These are phyloP conservation scores for Tetracladium maxilliforme DNA, from an alignment of 2,329 filamentous ascomycete genomes.

Conservation along the genomic window DNA sequence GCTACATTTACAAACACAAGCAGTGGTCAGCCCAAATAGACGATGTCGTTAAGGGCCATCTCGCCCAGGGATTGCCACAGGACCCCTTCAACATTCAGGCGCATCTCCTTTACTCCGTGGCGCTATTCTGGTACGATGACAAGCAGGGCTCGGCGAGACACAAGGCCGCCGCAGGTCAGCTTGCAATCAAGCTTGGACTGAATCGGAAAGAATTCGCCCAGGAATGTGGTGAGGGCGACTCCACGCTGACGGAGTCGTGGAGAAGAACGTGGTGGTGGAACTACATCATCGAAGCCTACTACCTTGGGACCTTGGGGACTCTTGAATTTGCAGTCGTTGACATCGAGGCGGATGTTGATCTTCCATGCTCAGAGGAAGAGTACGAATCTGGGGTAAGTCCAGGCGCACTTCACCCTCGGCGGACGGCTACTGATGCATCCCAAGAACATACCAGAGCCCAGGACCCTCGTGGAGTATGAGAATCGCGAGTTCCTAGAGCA, in stretches of 20 bases:
- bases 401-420: conserved; percentile 1
- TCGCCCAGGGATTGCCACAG: conserved; percentile 4
- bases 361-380: conserved; percentile 50
- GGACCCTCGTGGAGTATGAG: conserved; percentile 45
- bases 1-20: too few species aligned
- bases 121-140: conserved; percentile 17
- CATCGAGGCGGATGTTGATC: conserved; percentile 35
- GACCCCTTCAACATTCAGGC: conserved; percentile 17
- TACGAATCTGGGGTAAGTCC: conserved; percentile 25
- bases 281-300: conserved; percentile 42
- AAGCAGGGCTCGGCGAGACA: conserved; percentile 10
- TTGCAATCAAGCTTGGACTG: conserved; percentile 47
- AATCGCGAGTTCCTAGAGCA: conserved; percentile 42
- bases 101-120: conserved; percentile 19
- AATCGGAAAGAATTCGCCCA: conserved; percentile 37
- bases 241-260: conserved; percentile 38
- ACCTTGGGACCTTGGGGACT: conserved; percentile 14
- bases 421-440: conserved; percentile 16
- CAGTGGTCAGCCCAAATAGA: too few species aligned
- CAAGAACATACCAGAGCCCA: conserved; percentile 23
- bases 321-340: conserved; percentile 14
- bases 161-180: conserved; percentile 32
- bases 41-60: too few species aligned
- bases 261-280: conserved; percentile 62
- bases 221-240: conserved; percentile 28